These are phyloP conservation scores for Thinopyrum elongatum DNA, from an alignment of 176 grass and related monocot genomes.

Conservation along the genomic window DNA sequence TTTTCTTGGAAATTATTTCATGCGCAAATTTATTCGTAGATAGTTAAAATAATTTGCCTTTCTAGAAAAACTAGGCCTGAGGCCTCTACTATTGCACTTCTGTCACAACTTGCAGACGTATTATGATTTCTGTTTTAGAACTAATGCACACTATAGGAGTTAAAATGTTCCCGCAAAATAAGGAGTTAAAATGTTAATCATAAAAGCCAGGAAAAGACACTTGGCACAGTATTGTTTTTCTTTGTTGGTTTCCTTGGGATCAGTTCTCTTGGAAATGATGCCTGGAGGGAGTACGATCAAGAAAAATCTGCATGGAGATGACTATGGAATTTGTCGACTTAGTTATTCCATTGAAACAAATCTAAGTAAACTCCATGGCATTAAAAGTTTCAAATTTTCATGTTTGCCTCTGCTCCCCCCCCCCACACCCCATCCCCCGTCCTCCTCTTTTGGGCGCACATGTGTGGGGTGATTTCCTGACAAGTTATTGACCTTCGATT, in stretches of 20 bases:
- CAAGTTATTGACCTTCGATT: not conserved
- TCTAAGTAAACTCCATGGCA: not conserved
- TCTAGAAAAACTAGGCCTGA: not conserved
- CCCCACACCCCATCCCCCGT: not conserved
- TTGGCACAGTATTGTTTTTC: not conserved
- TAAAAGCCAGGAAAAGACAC: not conserved
- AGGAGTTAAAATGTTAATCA: not conserved
- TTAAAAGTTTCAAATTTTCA: constrained; percentile 1
- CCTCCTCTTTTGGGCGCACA: not conserved
- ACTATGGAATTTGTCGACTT: not conserved
- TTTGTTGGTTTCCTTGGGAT: not conserved
- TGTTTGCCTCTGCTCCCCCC: not conserved
- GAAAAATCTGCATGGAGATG: not conserved
- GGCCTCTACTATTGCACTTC: not conserved
- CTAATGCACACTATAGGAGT: not conserved
- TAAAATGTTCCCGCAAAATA: not conserved
- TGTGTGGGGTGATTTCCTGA: not conserved
- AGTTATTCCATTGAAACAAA: constrained; percentile 1
- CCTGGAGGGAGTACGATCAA: not conserved
- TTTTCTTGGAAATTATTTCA: not conserved
- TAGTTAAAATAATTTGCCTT: too few relatives aligned
- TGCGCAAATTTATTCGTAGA: not conserved
- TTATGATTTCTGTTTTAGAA: not conserved
- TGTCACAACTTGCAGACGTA: not conserved
- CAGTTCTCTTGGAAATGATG: constrained; percentile 28